phyloP scores from a whole-genome alignment of 2,329 filamentous ascomycete genomes.

The Tolypocladium amazonense region DNA sequence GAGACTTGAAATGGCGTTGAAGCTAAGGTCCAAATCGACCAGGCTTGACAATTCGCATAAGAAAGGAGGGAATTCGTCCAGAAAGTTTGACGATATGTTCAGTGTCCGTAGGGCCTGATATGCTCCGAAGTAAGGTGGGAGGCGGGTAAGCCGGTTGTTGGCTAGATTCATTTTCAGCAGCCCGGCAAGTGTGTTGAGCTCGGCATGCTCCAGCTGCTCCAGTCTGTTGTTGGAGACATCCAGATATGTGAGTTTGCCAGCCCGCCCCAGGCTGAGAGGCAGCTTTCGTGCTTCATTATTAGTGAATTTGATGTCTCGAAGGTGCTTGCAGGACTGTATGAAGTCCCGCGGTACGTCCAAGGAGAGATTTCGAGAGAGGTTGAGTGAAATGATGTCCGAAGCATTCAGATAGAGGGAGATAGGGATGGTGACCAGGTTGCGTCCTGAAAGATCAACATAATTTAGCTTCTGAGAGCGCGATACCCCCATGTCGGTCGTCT shows the following conservation, averaged over 20 bases:
- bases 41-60: constrained; percentile 72
- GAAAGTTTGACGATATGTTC: constrained; percentile 88
- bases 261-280: constrained; percentile 73
- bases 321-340: constrained; percentile 80
- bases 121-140: constrained; percentile 73
- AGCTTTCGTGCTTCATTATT: constrained; percentile 86
- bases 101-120: constrained; percentile 73
- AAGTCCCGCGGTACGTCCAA: constrained; percentile 93
- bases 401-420: constrained; percentile 89
- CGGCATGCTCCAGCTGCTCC: constrained; percentile 76
- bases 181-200: constrained; percentile 63
- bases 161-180: constrained; percentile 85
- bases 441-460: constrained; percentile 82
- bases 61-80: constrained; percentile 76
- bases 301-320: constrained; percentile 91
- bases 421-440: constrained; percentile 88
- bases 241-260: constrained; percentile 72
- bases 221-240: constrained; percentile 93
- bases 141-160: constrained; percentile 74
- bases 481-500: constrained; percentile 64
- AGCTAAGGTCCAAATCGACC: constrained; percentile 91
- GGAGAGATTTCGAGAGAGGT: constrained; percentile 84
- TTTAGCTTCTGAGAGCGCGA: constrained; percentile 82
- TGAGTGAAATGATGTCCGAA: constrained; percentile 85
- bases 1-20: constrained; percentile 76